Conservation (phyloP, 2,329 filamentous ascomycete species). For the Aspergillus niger region DNA sequence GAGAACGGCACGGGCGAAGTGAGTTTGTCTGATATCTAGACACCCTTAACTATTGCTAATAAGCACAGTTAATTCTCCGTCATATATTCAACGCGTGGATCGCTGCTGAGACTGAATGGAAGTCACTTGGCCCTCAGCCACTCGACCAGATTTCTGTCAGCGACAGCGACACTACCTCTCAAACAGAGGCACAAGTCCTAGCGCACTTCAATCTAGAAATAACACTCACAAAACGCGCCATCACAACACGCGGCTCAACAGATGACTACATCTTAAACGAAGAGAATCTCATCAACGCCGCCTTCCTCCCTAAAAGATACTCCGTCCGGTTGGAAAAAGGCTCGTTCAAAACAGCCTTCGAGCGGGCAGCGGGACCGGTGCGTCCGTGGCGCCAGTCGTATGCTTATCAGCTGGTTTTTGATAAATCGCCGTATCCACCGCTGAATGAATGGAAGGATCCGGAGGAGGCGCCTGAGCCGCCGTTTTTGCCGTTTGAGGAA, state of each 20-base stretch:
- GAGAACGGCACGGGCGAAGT: background rate
- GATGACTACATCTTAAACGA: background rate
- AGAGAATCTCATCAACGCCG: background rate
- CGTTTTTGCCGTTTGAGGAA: background rate
- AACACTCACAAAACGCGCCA: background rate
- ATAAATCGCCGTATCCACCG: background rate
- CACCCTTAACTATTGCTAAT: background rate
- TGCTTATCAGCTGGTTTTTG: background rate
- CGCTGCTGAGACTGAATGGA: background rate
- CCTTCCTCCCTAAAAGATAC: background rate
- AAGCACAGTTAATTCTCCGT: background rate
- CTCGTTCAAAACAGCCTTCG: background rate
- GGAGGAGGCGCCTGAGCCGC: background rate
- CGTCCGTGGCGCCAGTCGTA: background rate
- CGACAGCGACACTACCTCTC: background rate
- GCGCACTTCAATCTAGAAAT: background rate
- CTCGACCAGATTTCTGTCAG: background rate
- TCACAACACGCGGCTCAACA: background rate
- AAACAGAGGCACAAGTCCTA: background rate
- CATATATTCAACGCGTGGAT: background rate
- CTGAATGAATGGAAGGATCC: background rate
- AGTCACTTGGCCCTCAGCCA: background rate
- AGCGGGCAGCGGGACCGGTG: background rate
- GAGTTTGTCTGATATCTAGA: background rate
- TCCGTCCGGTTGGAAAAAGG: background rate